Evolutionary conservation across 2,329 filamentous ascomycete genomes (phyloP).

Genomic region (Microdochium nivale): DNA sequence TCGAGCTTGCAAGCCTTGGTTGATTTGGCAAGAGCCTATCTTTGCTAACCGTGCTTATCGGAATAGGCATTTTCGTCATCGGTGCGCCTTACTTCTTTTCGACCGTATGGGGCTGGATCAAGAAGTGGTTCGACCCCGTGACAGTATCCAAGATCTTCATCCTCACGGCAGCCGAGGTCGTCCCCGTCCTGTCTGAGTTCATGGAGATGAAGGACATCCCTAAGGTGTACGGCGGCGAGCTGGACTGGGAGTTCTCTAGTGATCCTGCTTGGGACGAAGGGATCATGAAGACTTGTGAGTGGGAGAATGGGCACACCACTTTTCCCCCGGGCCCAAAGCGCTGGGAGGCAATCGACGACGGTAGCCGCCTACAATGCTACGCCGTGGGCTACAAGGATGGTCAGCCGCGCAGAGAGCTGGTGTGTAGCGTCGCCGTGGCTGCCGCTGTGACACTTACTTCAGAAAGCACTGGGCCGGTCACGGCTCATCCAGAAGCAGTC

Average conservation of each 20-base stretch:
- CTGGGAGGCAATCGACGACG: constrained; percentile 43
- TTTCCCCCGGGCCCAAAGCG: constrained; percentile 50
- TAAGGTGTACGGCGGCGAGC: constrained; percentile 78
- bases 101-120: constrained; percentile 91
- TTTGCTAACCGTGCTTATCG: neutral
- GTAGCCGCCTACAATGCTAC: constrained; percentile 39
- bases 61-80: constrained; percentile 54
- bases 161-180: constrained; percentile 63
- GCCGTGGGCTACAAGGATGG: constrained; percentile 40
- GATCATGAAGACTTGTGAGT: constrained; percentile 28
- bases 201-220: constrained; percentile 80
- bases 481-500: constrained; percentile 5
- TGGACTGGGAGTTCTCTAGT: constrained; percentile 78
- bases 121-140: constrained; percentile 90
- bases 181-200: constrained; percentile 68
- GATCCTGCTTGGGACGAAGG: constrained; percentile 49
- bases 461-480: constrained; percentile 3
- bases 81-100: constrained; percentile 87
- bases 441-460: constrained; percentile 19
- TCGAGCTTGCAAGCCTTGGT: constrained; percentile 28
- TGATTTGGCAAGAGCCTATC: neutral
- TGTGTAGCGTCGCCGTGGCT: constrained; percentile 42
- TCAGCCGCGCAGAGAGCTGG: constrained; percentile 32
- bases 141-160: constrained; percentile 97
- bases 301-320: constrained; percentile 40